phyloP scores from a whole-genome alignment of 169 alveolate species.

The Perkinsus marinus region DNA sequence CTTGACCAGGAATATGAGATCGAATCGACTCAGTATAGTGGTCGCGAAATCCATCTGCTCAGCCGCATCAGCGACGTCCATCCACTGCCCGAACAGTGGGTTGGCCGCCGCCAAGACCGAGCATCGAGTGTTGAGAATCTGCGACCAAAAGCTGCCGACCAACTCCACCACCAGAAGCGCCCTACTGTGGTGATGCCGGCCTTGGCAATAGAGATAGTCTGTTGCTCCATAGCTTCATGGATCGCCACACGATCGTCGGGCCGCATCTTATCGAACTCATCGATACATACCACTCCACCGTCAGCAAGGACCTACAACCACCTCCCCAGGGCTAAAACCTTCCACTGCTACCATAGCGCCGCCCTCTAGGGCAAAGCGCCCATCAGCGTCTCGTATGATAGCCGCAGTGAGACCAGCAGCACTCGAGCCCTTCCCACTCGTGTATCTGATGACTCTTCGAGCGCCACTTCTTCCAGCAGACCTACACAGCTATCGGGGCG shows the following conservation, averaged over 20 bases:
- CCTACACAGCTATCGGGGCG: conserved; percentile 93
- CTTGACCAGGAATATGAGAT: conserved; percentile 86
- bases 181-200: conserved; percentile 98
- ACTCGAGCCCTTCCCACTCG: conserved; percentile 92
- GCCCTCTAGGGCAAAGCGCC: conserved; percentile 93
- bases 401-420: conserved; percentile 99
- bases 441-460: background rate
- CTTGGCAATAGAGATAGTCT: conserved; percentile 95
- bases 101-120: conserved; percentile 99
- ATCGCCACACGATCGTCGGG: conserved; percentile 98
- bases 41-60: conserved; percentile 96
- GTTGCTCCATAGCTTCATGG: conserved; percentile 99
- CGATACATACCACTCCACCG: conserved; percentile 92
- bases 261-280: conserved; percentile 99
- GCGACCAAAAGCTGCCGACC: background rate
- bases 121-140: conserved; percentile 71
- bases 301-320: background rate
- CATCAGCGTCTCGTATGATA: conserved; percentile 76
- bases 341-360: conserved; percentile 99
- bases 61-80: conserved; percentile 83
- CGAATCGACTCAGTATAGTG: conserved; percentile 93
- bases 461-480: background rate
- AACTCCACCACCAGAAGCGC: background rate
- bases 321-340: conserved; percentile 44
- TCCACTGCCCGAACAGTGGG: conserved; percentile 94